These are phyloP conservation scores for Pseudoperonospora humuli DNA, from an alignment of 352 stramenopile genomes.

Conservation along the genomic window DNA sequence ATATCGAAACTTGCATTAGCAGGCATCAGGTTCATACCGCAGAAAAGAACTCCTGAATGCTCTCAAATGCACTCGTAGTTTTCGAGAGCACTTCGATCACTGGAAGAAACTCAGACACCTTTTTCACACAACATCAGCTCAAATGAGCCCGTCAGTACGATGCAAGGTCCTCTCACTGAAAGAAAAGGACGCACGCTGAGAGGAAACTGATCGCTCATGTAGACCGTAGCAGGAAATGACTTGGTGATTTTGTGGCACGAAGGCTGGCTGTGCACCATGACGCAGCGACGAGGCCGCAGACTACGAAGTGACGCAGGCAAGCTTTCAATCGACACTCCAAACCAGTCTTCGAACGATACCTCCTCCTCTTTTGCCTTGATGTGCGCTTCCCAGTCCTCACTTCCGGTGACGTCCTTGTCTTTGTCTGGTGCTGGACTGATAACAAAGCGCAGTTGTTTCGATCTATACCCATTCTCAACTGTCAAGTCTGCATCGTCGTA, in stretches of 20 bases:
- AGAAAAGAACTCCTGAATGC: constrained; percentile 49
- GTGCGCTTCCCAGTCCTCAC: constrained; percentile 26
- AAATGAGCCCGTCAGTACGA: neutral
- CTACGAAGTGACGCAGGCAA: constrained; percentile 24
- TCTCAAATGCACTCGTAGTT: constrained; percentile 56
- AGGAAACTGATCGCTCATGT: constrained; percentile 52
- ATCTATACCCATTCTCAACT: constrained; percentile 14
- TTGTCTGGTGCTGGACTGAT: constrained; percentile 13
- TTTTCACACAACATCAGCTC: neutral
- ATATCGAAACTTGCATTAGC: neutral
- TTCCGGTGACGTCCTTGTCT: constrained; percentile 1
- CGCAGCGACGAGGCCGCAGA: constrained; percentile 32
- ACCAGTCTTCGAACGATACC: constrained; percentile 56
- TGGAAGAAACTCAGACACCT: constrained; percentile 53
- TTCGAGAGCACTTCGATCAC: constrained; percentile 65
- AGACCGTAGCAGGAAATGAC: constrained; percentile 45
- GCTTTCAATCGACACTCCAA: constrained; percentile 35
- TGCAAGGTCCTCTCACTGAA: neutral
- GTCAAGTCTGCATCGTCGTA: neutral
- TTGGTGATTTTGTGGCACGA: constrained; percentile 43
- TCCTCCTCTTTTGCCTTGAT: constrained; percentile 29
- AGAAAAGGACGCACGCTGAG: constrained; percentile 29
- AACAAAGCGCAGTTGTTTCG: constrained; percentile 35
- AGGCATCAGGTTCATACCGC: constrained; percentile 25
- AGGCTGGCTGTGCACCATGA: constrained; percentile 47